phyloP scores from a whole-genome alignment of 2,329 filamentous ascomycete genomes.

The Talaromyces piceae region DNA sequence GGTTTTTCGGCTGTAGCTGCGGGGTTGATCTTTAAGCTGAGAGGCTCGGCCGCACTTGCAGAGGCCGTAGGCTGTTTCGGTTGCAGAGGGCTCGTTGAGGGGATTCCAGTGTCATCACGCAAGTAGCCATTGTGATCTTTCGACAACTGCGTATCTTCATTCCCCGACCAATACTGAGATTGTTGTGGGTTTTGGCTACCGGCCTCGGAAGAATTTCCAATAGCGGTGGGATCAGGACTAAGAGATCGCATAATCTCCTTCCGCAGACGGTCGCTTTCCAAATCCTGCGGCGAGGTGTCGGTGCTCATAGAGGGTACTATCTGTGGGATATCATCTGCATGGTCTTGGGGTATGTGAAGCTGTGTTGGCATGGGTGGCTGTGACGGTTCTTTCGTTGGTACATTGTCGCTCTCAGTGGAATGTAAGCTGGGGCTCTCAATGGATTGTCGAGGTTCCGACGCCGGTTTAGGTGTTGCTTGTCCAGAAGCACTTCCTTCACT shows the following conservation, averaged over 20 bases:
- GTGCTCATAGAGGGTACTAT: constrained; percentile 27
- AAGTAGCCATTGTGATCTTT: constrained; percentile 21
- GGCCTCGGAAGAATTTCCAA: not conserved
- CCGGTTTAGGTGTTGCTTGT: constrained; percentile 9
- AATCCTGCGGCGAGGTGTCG: constrained; percentile 30
- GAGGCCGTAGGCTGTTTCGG: constrained; percentile 10
- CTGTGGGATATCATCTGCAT: constrained; percentile 22
- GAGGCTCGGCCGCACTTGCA: constrained; percentile 14
- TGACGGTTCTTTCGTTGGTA: constrained; percentile 1
- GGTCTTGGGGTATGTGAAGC: constrained; percentile 22
- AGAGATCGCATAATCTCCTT: constrained; percentile 44
- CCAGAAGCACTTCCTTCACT: constrained; percentile 1
- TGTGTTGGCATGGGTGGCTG: constrained; percentile 21
- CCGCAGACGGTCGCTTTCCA: constrained; percentile 38
- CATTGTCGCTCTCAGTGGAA: not conserved
- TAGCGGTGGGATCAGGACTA: constrained; percentile 25
- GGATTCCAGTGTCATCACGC: too few species aligned
- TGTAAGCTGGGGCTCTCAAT: not conserved
- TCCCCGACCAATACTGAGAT: constrained; percentile 8
- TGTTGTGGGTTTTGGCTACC: not conserved
- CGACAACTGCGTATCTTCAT: constrained; percentile 34
- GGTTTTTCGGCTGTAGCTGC: constrained; percentile 16
- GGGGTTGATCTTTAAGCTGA: constrained; percentile 14
- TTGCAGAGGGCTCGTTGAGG: constrained; percentile 13
- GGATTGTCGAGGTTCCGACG: constrained; percentile 3